Conservation (phyloP, 495 filamentous ascomycete genomes). For the Pyrenopolyporus hunteri region DNA sequence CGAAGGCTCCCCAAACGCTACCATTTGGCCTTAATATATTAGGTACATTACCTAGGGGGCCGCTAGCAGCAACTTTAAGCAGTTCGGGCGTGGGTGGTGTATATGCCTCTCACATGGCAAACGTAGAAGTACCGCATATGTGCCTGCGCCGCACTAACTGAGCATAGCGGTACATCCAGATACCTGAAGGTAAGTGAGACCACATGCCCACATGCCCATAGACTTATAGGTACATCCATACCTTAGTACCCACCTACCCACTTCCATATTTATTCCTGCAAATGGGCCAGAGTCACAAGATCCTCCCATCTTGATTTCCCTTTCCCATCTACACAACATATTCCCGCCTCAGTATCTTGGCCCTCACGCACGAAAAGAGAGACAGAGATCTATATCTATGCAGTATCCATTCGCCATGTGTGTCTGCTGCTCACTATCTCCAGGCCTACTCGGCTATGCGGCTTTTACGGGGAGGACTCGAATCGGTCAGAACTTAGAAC, state of each 20-base stretch:
- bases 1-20: slow-evolving; percentile 36
- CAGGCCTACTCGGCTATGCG: background rate
- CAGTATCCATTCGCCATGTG: too few relatives aligned
- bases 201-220: too few relatives aligned
- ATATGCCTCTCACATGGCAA: too few relatives aligned
- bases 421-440: background rate
- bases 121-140: too few relatives aligned
- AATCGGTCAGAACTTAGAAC: slow-evolving; percentile 19
- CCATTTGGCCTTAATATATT: background rate
- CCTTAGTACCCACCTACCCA: background rate
- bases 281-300: background rate
- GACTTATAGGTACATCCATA: too few relatives aligned
- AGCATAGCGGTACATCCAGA: too few relatives aligned
- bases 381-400: too few relatives aligned
- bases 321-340: background rate
- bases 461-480: background rate
- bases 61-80: background rate
- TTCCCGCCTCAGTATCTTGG: background rate
- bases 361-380: background rate
- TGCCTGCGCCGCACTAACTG: too few relatives aligned
- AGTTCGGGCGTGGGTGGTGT: too few relatives aligned
- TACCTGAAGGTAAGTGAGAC: too few relatives aligned
- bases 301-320: background rate
- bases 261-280: background rate
- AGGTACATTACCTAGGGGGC: too few relatives aligned